phyloP scores from a whole-genome alignment of 306 rosid genomes.

The Inga leiocalycina region DNA sequence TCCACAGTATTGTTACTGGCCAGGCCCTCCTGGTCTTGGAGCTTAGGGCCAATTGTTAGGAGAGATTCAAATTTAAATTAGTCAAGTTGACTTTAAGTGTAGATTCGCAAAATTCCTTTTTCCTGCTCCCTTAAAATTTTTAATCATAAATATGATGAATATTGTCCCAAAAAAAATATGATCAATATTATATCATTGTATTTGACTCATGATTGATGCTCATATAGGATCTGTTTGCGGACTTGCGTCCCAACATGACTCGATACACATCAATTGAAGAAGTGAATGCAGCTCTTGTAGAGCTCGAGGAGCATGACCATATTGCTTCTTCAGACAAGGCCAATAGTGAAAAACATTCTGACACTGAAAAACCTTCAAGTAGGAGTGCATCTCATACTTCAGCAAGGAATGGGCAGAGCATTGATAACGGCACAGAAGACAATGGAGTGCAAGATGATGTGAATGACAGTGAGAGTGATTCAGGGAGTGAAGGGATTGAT shows the following conservation, averaged over 20 bases:
- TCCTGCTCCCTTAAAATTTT: neutral
- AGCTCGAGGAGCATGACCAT: slow-evolving; percentile 84
- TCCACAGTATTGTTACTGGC: neutral
- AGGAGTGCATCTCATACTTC: slow-evolving; percentile 48
- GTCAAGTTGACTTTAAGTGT: neutral
- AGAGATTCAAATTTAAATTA: no score
- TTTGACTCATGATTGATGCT: slow-evolving; percentile 19
- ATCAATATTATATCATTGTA: slow-evolving; percentile 9
- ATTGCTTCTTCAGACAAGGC: slow-evolving; percentile 64
- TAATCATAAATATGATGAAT: neutral
- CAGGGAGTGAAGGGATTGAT: slow-evolving; percentile 79
- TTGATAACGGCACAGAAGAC: slow-evolving; percentile 61
- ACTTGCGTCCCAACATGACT: slow-evolving; percentile 88
- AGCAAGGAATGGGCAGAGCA: slow-evolving; percentile 62
- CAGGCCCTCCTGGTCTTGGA: neutral
- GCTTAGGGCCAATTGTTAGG: neutral
- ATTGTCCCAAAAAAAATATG: neutral
- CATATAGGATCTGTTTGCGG: slow-evolving; percentile 89
- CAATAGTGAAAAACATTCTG: slow-evolving; percentile 69
- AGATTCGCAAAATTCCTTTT: neutral
- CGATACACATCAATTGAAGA: slow-evolving; percentile 83
- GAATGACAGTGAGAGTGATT: slow-evolving; percentile 76
- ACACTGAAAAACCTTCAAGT: slow-evolving; percentile 62
- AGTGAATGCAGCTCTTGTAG: slow-evolving; percentile 81
- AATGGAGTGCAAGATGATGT: slow-evolving; percentile 75